Evolutionary conservation across 495 filamentous ascomycete genomes (phyloP).

Genomic region (Stereocaulon alpinum): DNA sequence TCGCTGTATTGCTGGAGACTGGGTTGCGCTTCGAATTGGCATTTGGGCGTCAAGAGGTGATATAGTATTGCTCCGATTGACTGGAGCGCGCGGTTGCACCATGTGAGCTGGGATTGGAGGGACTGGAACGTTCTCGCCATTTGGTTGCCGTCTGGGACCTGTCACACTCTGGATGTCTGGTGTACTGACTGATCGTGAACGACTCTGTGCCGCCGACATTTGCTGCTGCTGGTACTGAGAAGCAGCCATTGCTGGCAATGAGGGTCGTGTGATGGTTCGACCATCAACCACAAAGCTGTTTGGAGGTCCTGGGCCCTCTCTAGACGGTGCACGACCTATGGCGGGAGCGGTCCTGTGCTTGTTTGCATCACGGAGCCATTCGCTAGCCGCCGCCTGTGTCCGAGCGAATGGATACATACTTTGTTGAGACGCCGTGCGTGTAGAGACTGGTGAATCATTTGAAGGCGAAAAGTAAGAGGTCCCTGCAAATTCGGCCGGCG

Average conservation of each 20-base stretch:
- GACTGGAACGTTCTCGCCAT: slow-evolving; percentile 55
- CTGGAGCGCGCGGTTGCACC: slow-evolving; percentile 46
- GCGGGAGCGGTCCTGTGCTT: slow-evolving; percentile 83
- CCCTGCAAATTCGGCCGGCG: slow-evolving; percentile 42
- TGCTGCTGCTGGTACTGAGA: slow-evolving; percentile 45
- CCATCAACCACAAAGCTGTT: slow-evolving; percentile 54
- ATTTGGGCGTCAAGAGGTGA: slow-evolving; percentile 47
- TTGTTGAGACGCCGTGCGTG: slow-evolving; percentile 68
- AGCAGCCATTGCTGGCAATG: slow-evolving; percentile 62
- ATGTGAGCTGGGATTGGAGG: slow-evolving; percentile 53
- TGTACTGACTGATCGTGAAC: slow-evolving; percentile 60
- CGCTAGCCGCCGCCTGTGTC: slow-evolving; percentile 49
- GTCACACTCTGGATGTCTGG: slow-evolving; percentile 49
- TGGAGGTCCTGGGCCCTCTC: slow-evolving; percentile 57
- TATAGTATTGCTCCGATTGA: slow-evolving; percentile 58
- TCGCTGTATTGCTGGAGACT: slow-evolving; percentile 32
- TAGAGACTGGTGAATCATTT: slow-evolving; percentile 71
- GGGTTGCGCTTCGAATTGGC: slow-evolving; percentile 36
- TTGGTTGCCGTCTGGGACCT: slow-evolving; percentile 39
- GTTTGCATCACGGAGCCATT: slow-evolving; percentile 54
- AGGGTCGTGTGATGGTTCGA: slow-evolving; percentile 63
- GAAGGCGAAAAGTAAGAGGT: slow-evolving; percentile 90
- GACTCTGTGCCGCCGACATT: slow-evolving; percentile 38
- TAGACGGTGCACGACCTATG: slow-evolving; percentile 63
- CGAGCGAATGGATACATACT: slow-evolving; percentile 69